Evolutionary conservation across 768 basidiomycete genomes (phyloP).

Genomic region (Tulasnella sp.): DNA sequence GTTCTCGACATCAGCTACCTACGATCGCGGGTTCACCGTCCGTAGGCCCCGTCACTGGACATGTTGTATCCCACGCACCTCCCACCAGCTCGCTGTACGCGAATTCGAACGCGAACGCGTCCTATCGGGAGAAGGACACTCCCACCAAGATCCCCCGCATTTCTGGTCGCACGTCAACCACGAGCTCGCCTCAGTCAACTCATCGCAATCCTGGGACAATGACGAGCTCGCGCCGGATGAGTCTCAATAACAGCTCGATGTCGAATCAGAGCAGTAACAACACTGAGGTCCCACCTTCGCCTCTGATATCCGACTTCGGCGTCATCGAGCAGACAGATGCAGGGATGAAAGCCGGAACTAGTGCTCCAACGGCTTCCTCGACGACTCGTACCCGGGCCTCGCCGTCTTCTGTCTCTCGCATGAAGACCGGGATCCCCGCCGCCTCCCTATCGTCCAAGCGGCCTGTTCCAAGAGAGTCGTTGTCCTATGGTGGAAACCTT

Average conservation of each 20-base stretch:
- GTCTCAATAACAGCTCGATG: constrained; percentile 41
- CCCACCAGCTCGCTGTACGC: constrained; percentile 3
- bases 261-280: constrained; percentile 12
- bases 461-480: constrained; percentile 48
- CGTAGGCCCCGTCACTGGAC: constrained; percentile 48
- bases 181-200: constrained; percentile 51
- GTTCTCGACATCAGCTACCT: constrained; percentile 56
- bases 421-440: not conserved
- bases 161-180: constrained; percentile 69
- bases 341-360: not conserved
- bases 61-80: constrained; percentile 32
- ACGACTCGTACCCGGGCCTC: constrained; percentile 7
- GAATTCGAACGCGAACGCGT: not conserved
- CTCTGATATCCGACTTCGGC: constrained; percentile 52
- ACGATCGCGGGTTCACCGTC: constrained; percentile 94
- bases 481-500: constrained; percentile 55
- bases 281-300: constrained; percentile 15
- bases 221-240: constrained; percentile 47
- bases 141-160: constrained; percentile 91
- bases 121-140: constrained; percentile 48
- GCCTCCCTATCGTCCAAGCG: constrained; percentile 4
- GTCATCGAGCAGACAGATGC: constrained; percentile 56
- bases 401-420: not conserved
- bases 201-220: constrained; percentile 37
- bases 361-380: not conserved